Base-by-base conservation (phyloP, 768 basidiomycete species). In the Rhodotorula graminis region DNA sequence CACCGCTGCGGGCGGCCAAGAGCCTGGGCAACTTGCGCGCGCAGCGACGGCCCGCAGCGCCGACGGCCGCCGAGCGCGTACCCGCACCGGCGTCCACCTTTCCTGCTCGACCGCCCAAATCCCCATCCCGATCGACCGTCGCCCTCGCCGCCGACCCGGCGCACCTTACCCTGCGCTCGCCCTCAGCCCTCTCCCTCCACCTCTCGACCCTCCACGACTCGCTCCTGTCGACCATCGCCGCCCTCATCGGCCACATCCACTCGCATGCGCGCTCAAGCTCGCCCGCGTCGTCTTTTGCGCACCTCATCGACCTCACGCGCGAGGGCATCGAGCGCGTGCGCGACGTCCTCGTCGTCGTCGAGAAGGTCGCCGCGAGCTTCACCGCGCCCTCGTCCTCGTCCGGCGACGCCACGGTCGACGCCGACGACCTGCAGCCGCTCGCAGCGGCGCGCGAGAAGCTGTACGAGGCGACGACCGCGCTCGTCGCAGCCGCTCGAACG, bases 181-280 rank as follows among this genome's bases (percentile, higher is more conserved):
- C 74, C 40, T 55, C 67, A 31, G 66, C 69, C 23, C 69, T 76
- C 49, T 52, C 61, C 16, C 6, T 27, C 21, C 69, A 70, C 61
- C 64, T 73, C 33, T 65, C 69, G 4, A 64, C 56, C 72, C 91
- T 91, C 23, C 93, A 96, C 79, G 93, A 96, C 79, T 87, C 89
- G 61, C 90, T 94, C 77, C 84, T 98, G 19, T 95, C 92, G 10
- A 91, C 92, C 29, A 92, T 96, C 79, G 94, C 96, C 31, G 95
- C 94, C 12, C 93, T 99, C 80, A 96, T 99, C 77, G 95, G 94
- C 2, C 93, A 97, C 79, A 91, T 93, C 2, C 95, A 98, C 78
- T 91, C 91, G 25, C 91, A 97, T 83, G 89, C 91, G 31, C 88
- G 91, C 58, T 84, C 87, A 53, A 19, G 66, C 15, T 91, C 91